A percentile compares a stretch with the other conserved stretches of the same genome.
Evolutionary conservation across 2,329 filamentous ascomycete species (phyloP).

Genomic region (Beauveria varroae): DNA sequence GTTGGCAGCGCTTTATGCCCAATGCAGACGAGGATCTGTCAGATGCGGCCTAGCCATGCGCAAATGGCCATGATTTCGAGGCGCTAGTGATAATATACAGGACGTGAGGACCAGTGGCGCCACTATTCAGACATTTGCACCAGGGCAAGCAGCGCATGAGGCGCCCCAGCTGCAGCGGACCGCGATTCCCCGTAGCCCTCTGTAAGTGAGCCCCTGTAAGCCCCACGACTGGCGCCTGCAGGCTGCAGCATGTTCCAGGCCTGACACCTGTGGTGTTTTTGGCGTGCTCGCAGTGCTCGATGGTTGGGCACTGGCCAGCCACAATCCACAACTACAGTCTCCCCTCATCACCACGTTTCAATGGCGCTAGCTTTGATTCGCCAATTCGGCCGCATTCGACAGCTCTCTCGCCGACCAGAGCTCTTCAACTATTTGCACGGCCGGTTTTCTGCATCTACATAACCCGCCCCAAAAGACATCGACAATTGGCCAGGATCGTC

Average conservation of each 20-base stretch:
- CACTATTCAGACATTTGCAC: no score
- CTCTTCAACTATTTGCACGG: not conserved
- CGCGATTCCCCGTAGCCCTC: not conserved
- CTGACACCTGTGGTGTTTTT: not conserved
- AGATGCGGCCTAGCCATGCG: no score
- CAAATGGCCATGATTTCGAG: no score
- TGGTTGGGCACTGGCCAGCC: not conserved
- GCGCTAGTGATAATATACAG: no score
- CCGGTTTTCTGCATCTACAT: constrained; percentile 3
- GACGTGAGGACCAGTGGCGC: no score
- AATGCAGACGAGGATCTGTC: no score
- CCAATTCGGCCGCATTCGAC: constrained; percentile 14
- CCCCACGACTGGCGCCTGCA: not conserved
- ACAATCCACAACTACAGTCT: no score
- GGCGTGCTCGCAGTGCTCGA: not conserved
- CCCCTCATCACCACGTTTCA: constrained; percentile 18
- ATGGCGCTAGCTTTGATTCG: constrained; percentile 18
- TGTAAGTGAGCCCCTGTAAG: not conserved
- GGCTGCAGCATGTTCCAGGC: not conserved
- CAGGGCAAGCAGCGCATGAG: not conserved
- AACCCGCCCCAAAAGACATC: not conserved
- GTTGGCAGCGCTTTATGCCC: no score
- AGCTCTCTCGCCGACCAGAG: not conserved
- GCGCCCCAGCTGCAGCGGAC: not conserved
- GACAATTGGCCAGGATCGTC: not conserved